phyloP scores from a whole-genome alignment of 2,329 filamentous ascomycete species.

The Aspergillus amoenus region DNA sequence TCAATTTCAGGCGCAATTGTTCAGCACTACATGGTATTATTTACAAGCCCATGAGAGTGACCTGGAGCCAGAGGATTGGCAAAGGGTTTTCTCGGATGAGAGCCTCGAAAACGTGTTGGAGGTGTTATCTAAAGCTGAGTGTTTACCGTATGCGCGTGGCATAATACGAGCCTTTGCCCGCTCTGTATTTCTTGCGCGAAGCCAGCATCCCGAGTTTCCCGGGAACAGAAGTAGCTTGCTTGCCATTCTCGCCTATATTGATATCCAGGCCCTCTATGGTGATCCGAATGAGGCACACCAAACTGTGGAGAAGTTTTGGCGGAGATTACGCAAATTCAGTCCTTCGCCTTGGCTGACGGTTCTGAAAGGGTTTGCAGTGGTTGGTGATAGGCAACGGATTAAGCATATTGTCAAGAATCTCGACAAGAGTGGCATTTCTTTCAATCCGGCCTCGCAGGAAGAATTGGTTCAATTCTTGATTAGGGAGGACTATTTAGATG shows the following conservation, averaged over 20 bases:
- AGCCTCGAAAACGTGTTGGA: slow-evolving; percentile 42
- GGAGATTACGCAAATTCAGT: slow-evolving; percentile 29
- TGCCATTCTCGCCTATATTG: slow-evolving; percentile 49
- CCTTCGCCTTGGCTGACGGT: slow-evolving; percentile 50
- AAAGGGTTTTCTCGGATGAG: slow-evolving; percentile 38
- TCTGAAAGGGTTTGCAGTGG: slow-evolving; percentile 60
- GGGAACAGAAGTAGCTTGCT: slow-evolving; percentile 34
- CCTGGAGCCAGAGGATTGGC: slow-evolving; percentile 32
- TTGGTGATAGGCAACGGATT: slow-evolving; percentile 58
- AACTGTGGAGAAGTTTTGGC: slow-evolving; percentile 45
- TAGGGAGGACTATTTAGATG: slow-evolving; percentile 54
- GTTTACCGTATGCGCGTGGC: slow-evolving; percentile 37
- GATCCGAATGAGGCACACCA: slow-evolving; percentile 55
- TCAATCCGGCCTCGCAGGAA: slow-evolving; percentile 43
- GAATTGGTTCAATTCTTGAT: slow-evolving; percentile 65
- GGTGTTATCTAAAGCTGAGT: slow-evolving; percentile 37
- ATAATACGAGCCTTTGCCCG: slow-evolving; percentile 42
- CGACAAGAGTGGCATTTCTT: slow-evolving; percentile 51
- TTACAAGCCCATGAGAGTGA: slow-evolving; percentile 45
- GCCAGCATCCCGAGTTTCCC: slow-evolving; percentile 44
- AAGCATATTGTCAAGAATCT: slow-evolving; percentile 58
- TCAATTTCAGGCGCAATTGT: slow-evolving; percentile 64
- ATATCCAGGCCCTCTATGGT: slow-evolving; percentile 55
- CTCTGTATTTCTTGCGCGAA: slow-evolving; percentile 35
- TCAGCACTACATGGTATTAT: slow-evolving; percentile 61